These are phyloP conservation scores for Aphanomyces invadans DNA, from an alignment of 352 stramenopile species.

Conservation along the genomic window DNA sequence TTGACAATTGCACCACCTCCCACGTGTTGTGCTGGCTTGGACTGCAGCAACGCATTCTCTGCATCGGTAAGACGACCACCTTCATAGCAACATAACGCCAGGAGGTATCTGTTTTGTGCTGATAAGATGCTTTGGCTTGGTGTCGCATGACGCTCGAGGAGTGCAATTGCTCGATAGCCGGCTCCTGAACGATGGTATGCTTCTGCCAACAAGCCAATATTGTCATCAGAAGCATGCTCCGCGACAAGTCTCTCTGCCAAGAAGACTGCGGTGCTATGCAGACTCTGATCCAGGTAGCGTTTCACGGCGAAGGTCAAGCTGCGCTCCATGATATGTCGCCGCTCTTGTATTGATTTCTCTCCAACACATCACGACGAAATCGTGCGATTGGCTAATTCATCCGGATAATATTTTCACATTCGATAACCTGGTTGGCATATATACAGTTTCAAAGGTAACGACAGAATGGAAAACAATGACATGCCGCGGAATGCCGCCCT, in stretches of 20 bases:
- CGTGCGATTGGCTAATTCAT: no score
- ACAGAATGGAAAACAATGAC: not conserved
- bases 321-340: constrained; percentile 20
- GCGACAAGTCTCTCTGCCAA: constrained; percentile 74
- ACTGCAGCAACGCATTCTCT: constrained; percentile 83
- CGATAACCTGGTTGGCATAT: no score
- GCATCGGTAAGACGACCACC: constrained; percentile 65
- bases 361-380: no score
- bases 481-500: not conserved
- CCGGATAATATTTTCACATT: no score
- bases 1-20: constrained; percentile 26
- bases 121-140: constrained; percentile 10
- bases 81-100: constrained; percentile 63
- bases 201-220: constrained; percentile 9
- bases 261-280: constrained; percentile 68
- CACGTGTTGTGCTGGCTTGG: constrained; percentile 29
- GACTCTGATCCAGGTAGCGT: constrained; percentile 15
- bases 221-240: constrained; percentile 37
- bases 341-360: no score
- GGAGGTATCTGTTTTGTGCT: constrained; percentile 41
- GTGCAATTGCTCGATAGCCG: constrained; percentile 15
- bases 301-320: constrained; percentile 20
- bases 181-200: constrained; percentile 20
- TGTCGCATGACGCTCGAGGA: not conserved
- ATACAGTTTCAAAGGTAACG: no score